A percentile compares a stretch with the other conserved stretches of the same genome.
Conservation (phyloP, 2,329 filamentous ascomycete genomes). For the Macrophomina tecta region DNA sequence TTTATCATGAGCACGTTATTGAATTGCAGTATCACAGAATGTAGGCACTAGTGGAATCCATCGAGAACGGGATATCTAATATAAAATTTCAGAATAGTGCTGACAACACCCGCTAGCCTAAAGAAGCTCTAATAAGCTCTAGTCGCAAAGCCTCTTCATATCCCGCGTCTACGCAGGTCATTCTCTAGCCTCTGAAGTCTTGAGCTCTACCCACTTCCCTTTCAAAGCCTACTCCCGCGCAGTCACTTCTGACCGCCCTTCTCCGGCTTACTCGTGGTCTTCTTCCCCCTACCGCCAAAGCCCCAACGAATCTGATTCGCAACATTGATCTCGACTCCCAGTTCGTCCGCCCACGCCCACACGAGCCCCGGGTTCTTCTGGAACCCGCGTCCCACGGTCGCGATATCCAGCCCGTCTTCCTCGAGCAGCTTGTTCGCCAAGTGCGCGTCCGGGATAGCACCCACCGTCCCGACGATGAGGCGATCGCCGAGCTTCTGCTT, state of each 20-base stretch:
- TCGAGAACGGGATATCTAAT: too few species aligned
- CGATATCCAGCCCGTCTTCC: slow-evolving; percentile 65
- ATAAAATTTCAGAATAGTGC: too few species aligned
- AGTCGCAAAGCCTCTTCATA: too few species aligned
- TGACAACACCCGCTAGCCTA: too few species aligned
- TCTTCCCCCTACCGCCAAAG: slow-evolving; percentile 56
- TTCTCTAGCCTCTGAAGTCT: not conserved
- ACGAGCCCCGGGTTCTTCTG: slow-evolving; percentile 82
- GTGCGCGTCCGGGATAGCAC: slow-evolving; percentile 72
- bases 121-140: too few species aligned
- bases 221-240: not conserved
- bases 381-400: slow-evolving; percentile 76
- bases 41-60: too few species aligned
- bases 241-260: not conserved
- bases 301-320: slow-evolving; percentile 73
- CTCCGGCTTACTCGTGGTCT: slow-evolving; percentile 28
- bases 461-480: slow-evolving; percentile 76
- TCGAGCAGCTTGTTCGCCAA: slow-evolving; percentile 69
- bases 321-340: slow-evolving; percentile 74
- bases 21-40: too few species aligned
- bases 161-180: not conserved
- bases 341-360: slow-evolving; percentile 72
- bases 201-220: not conserved
- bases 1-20: too few species aligned
- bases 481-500: slow-evolving; percentile 75